Evolutionary conservation across 176 grass and related monocot species (phyloP).

Genomic region (Chrysopogon serrulatus): DNA sequence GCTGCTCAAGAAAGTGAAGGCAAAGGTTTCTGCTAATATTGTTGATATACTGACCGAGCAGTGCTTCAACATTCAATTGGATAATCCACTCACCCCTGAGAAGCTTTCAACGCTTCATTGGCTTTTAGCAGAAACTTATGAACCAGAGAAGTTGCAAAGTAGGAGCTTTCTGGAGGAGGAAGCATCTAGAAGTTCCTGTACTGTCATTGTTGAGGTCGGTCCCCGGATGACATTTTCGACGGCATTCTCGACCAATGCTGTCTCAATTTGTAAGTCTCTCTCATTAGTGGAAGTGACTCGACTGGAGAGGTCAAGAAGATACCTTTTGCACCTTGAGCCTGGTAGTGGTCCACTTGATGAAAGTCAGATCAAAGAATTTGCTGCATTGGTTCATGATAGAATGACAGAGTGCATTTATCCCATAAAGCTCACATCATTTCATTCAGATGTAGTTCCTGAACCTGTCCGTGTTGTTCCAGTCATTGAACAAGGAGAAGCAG

Average conservation of each 20-base stretch:
- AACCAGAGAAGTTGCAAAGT: constrained; percentile 65
- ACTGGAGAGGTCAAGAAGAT: constrained; percentile 75
- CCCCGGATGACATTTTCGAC: constrained; percentile 83
- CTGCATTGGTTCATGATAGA: constrained; percentile 71
- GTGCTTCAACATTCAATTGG: constrained; percentile 82
- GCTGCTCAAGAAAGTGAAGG: constrained; percentile 63
- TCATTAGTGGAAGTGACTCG: constrained; percentile 58
- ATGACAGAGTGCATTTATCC: constrained; percentile 84
- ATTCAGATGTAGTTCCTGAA: constrained; percentile 48
- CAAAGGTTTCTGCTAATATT: constrained; percentile 68
- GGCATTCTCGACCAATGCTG: constrained; percentile 71
- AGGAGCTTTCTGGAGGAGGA: constrained; percentile 65
- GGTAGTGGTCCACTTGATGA: constrained; percentile 42
- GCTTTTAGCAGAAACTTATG: constrained; percentile 82
- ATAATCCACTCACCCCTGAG: constrained; percentile 28
- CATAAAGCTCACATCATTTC: constrained; percentile 57
- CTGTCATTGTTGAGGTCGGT: constrained; percentile 61
- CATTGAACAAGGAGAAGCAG: constrained; percentile 61
- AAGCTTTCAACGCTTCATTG: constrained; percentile 70
- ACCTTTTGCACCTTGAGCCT: constrained; percentile 47
- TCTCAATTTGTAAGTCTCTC: constrained; percentile 65
- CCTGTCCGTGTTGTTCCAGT: constrained; percentile 51
- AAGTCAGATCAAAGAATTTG: constrained; percentile 50
- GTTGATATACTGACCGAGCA: constrained; percentile 64
- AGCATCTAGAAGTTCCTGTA: constrained; percentile 7